Base-by-base conservation (phyloP, 305 asterid species). In the Plantago lanceolata region DNA sequence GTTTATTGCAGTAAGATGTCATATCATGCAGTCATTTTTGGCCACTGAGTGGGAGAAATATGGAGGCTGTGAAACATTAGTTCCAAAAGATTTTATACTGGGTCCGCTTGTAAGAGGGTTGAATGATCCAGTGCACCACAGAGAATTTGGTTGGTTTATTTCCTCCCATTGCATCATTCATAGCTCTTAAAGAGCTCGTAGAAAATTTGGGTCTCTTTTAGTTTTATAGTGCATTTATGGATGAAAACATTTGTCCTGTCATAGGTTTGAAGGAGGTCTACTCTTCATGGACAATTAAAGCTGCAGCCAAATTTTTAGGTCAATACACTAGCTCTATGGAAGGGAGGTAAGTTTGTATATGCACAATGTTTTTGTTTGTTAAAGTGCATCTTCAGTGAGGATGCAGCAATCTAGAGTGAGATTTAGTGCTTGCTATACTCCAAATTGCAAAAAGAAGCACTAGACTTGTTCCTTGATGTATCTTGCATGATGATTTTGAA, bases 101-200 rank as follows among this genome's bases (percentile, higher is more conserved):
- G 94, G 95, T 67, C 89, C 98, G 66, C 82, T 91, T 51, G 68
- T 86, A 68, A 81, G 65, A 65, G 98, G 89, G 69, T 71, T 91
- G 79, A 86, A 91, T 74, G 98, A 91, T 82, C 94, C 96, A 50
- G 96, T 85, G 78, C 95, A 88, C 81, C 95, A 91, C 80, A 81
- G 64, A 71, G 94, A 82, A 77, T 91, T 91, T 80, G 98, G 98
- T 91, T 63, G 40, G 96, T 83, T 76, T 64, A 53, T 66, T 72
- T 26, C 18, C 57, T 37, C 67, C 20, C 17, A 24, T 48, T 52
- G 73, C 61, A 54, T 19, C 50, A 43, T 20, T 19, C 15, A 21
- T 19, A 15, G 54, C 2, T 43, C 24, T 69, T 48, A 61, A 31
- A 44, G 61, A 67, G 63, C 44, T 21, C 48, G 28, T 26, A 53